Evolutionary conservation across 2,329 filamentous ascomycete species (phyloP).

Genomic region (Fusarium austroafricanum): DNA sequence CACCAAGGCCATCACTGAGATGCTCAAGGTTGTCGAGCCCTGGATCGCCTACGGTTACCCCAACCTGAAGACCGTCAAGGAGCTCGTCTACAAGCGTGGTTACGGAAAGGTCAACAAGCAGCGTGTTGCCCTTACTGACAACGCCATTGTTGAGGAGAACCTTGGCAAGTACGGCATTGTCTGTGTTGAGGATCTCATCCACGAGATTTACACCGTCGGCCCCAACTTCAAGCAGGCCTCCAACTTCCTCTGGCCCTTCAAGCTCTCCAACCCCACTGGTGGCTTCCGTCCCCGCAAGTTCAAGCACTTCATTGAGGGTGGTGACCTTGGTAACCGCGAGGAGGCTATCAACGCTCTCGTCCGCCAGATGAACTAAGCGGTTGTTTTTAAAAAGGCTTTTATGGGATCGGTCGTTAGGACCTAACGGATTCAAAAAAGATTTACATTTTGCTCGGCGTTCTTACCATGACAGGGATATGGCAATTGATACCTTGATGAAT

Average conservation of each 20-base stretch:
- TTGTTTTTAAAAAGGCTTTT: slow-evolving; percentile 33
- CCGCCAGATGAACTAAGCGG: slow-evolving; percentile 94
- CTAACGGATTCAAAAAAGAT: slow-evolving; percentile 47
- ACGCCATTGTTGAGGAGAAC: slow-evolving; percentile 95
- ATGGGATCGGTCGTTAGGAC: slow-evolving; percentile 47
- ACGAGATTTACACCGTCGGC: slow-evolving; percentile 98
- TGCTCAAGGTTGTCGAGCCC: slow-evolving; percentile 98
- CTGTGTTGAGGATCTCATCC: slow-evolving; percentile 98
- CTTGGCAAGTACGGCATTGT: slow-evolving; percentile 99
- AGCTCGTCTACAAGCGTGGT: slow-evolving; percentile 99
- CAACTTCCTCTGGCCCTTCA: slow-evolving; percentile 99
- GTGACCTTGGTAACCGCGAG: slow-evolving; percentile 98
- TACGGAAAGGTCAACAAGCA: slow-evolving; percentile 99
- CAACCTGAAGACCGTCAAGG: slow-evolving; percentile 98
- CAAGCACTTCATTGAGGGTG: slow-evolving; percentile 98
- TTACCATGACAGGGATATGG: slow-evolving; percentile 53
- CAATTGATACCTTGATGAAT: slow-evolving; percentile 58
- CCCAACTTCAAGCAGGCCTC: slow-evolving; percentile 99
- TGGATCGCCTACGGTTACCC: slow-evolving; percentile 99
- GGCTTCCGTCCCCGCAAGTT: slow-evolving; percentile 98
- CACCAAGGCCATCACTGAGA: slow-evolving; percentile 97
- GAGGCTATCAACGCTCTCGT: slow-evolving; percentile 97
- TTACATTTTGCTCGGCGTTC: slow-evolving; percentile 56
- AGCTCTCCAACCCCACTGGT: slow-evolving; percentile 97
- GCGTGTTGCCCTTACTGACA: slow-evolving; percentile 95